A percentile compares a stretch with the other conserved stretches of the same genome.
These are phyloP conservation scores for Mucor irregularis DNA, from an alignment of 371 early-diverging fungal species.

Conservation along the genomic window DNA sequence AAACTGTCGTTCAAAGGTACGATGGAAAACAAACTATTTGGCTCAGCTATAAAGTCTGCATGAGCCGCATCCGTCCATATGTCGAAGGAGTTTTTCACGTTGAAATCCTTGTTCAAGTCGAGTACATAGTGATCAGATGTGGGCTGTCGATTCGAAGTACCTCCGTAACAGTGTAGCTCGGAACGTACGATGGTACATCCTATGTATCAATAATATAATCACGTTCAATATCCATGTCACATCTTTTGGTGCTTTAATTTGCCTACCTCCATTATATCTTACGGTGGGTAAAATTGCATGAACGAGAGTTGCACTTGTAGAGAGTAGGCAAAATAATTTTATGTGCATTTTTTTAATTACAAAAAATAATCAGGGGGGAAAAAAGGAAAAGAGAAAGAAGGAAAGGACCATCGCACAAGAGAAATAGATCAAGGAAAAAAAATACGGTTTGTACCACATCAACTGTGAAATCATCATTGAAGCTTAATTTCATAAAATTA, in stretches of 20 bases:
- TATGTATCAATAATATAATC: neutral
- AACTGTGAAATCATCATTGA: neutral
- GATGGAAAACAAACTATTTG: slow-evolving; percentile 19
- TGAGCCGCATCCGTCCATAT: slow-evolving; percentile 5
- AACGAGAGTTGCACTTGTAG: neutral
- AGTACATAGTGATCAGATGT: slow-evolving; percentile 18
- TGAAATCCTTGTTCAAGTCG: slow-evolving; percentile 15
- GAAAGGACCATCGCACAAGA: too few relatives aligned
- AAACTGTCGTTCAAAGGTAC: slow-evolving; percentile 13
- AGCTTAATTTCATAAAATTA: neutral
- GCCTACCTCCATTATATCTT: slow-evolving; percentile 21
- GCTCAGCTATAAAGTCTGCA: slow-evolving; percentile 5
- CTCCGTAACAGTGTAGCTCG: slow-evolving; percentile 20
- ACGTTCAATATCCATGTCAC: neutral
- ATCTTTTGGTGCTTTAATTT: neutral
- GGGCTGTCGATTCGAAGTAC: slow-evolving; percentile 10
- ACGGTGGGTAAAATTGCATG: slow-evolving; percentile 11
- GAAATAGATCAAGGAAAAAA: neutral
- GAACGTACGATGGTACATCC: slow-evolving; percentile 9
- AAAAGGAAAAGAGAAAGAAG: neutral
- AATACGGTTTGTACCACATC: too few relatives aligned
- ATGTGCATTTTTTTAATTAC: neutral
- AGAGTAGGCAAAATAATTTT: neutral
- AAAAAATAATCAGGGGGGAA: neutral
- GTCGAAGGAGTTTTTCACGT: neutral